Evolutionary conservation across 2,329 filamentous ascomycete species (phyloP).

Genomic region (Aspergillus latus): DNA sequence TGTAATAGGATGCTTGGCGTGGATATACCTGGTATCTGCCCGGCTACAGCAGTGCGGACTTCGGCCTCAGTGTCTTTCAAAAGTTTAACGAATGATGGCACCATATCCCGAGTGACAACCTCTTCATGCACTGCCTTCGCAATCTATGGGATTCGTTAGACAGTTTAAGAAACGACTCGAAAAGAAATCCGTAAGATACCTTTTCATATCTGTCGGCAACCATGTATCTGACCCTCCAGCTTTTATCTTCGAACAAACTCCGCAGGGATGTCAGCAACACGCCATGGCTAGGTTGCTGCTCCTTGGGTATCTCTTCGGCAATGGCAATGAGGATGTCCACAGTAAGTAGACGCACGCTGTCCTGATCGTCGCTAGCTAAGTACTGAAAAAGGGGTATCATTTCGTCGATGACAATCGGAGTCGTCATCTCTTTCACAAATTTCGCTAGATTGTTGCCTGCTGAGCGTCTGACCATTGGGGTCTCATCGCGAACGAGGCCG

Average conservation of each 20-base stretch:
- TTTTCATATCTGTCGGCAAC: constrained; percentile 98
- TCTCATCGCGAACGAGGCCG: constrained; percentile 94
- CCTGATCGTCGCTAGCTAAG: constrained; percentile 92
- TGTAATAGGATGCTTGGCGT: neutral
- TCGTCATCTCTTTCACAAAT: constrained; percentile 95
- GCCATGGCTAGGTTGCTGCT: constrained; percentile 94
- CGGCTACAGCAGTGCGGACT: constrained; percentile 92
- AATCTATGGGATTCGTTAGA: constrained; percentile 60
- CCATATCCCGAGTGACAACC: constrained; percentile 87
- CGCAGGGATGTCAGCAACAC: constrained; percentile 87
- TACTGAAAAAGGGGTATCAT: constrained; percentile 99
- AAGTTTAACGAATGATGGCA: constrained; percentile 95
- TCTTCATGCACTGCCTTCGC: constrained; percentile 98
- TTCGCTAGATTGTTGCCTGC: constrained; percentile 94
- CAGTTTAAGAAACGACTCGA: neutral
- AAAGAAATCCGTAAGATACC: constrained; percentile 51
- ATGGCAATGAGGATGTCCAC: constrained; percentile 96
- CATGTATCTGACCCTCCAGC: constrained; percentile 99
- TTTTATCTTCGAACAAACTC: constrained; percentile 97
- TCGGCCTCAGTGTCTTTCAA: constrained; percentile 98
- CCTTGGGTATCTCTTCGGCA: constrained; percentile 94
- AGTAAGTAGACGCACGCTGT: constrained; percentile 92
- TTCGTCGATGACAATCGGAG: constrained; percentile 88
- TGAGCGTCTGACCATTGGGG: constrained; percentile 97
- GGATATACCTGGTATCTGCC: constrained; percentile 78